Percentiles rank a stretch among this genome's conserved stretches.
These are phyloP conservation scores for Fusarium chuoi DNA, from an alignment of 2,329 filamentous ascomycete genomes.

Conservation along the genomic window DNA sequence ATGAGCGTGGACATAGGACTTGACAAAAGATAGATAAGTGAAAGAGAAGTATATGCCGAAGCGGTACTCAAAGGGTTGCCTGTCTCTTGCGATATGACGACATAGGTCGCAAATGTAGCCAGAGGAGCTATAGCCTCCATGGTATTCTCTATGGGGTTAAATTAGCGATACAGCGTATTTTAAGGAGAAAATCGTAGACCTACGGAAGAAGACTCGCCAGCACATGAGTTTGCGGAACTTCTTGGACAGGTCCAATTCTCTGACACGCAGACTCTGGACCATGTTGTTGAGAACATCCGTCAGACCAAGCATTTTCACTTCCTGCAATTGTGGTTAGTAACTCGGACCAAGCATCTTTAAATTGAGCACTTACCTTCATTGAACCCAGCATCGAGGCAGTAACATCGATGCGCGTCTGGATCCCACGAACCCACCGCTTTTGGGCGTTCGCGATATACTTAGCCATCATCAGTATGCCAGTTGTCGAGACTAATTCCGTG, in stretches of 20 bases:
- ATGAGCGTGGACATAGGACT: slow-evolving; percentile 8
- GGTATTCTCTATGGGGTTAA: background rate
- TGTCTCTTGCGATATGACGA: slow-evolving; percentile 12
- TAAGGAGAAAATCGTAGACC: too few species aligned
- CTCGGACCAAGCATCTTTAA: rapidly evolving
- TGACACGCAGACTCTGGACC: slow-evolving; percentile 8
- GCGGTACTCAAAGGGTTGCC: slow-evolving; percentile 15
- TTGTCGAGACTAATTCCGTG: background rate
- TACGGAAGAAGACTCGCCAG: slow-evolving; percentile 5
- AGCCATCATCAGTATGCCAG: slow-evolving; percentile 8
- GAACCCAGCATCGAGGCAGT: slow-evolving; percentile 20
- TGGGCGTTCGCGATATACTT: slow-evolving; percentile 20
- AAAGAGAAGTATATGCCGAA: slow-evolving; percentile 23
- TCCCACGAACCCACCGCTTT: slow-evolving; percentile 19
- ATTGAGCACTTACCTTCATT: slow-evolving; percentile 7
- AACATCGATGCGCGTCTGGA: slow-evolving; percentile 22
- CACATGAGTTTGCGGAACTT: slow-evolving; percentile 9
- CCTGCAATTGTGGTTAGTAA: background rate
- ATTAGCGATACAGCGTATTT: background rate
- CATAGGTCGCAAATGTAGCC: slow-evolving; percentile 23
- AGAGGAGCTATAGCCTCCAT: slow-evolving; percentile 12
- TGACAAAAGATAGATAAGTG: slow-evolving; percentile 22
- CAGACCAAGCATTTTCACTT: slow-evolving; percentile 19
- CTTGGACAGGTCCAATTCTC: slow-evolving; percentile 1
- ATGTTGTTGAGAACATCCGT: slow-evolving; percentile 11